Base-by-base conservation (phyloP, 805 yeast genomes). In the Lachancea nothofagi region DNA sequence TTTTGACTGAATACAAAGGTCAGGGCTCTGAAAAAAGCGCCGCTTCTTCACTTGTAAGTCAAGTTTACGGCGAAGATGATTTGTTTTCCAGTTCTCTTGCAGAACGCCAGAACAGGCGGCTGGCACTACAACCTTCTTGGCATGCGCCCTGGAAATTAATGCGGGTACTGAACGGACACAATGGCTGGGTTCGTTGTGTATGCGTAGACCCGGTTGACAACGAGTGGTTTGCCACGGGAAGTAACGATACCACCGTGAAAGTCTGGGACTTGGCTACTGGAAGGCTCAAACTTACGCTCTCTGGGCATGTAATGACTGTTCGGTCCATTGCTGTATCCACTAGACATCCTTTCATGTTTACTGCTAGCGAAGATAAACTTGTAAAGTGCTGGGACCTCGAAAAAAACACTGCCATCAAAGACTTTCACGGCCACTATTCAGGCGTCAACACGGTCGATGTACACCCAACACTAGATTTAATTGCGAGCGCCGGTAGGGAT, bases 321-420 rank as follows among this genome's bases (percentile, higher is more conserved):
- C 64, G 96, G 40, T 83, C 86, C 2, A 54, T 93, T 12, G 79
- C 72, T 0, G 73, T 90, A 0, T 84, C 95, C 0, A 66, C 71
- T 2, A 67, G 83, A 40, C 87, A 80, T 56, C 96, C 97, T 0
- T 90, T 90, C 59, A 65, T 93, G 67, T 93, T 89, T 58, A 77
- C 90, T 10, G 89, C 93, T 18, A 83, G 96, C 31, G 97, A 93
- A 56, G 99, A 93, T 59, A 89, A 89, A 59, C 72, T 88, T 19
- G 86, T 88, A 7, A 78, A 86, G 56, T 89, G 97, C 61, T 93
- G 97, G 97, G 99, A 93, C 66, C 69, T 93, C 49, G 97, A 90
- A 59, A 75, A 78, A 53, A 86, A 89, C 51, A 77, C 77, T 49
- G 77, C 85, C 2, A 75, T 88, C 3, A 68, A 97, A 41, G 87